These are phyloP conservation scores for Leccinum variabile DNA, from an alignment of 1,284 basidiomycete genomes.

Conservation along the genomic window DNA sequence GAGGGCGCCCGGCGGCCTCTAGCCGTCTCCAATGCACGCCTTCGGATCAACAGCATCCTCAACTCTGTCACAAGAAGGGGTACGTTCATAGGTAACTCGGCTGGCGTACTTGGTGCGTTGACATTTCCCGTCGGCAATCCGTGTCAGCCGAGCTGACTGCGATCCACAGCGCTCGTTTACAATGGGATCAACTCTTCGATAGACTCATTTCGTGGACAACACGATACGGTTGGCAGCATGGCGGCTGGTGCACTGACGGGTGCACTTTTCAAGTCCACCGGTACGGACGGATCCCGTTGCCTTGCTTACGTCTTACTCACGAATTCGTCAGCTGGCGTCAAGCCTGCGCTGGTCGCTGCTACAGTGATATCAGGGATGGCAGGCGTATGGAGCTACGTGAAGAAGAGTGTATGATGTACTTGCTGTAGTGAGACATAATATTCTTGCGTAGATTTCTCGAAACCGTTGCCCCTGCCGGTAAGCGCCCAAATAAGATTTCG, in stretches of 20 bases:
- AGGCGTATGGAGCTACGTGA: conserved; percentile 90
- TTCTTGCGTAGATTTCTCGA: conserved; percentile 37
- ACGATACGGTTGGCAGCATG: conserved; percentile 91
- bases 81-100: conserved; percentile 97
- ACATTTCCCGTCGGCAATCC: conserved; percentile 38
- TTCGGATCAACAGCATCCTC: conserved; percentile 95
- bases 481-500: conserved; percentile 43
- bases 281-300: conserved; percentile 50
- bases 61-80: conserved; percentile 97
- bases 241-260: conserved; percentile 91
- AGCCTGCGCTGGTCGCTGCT: conserved; percentile 86
- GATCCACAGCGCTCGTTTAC: conserved; percentile 82
- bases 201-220: conserved; percentile 85
- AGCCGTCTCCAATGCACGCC: conserved; percentile 78
- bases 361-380: conserved; percentile 86
- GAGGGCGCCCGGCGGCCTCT: conserved; percentile 89
- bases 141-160: conserved; percentile 24
- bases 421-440: conserved; percentile 53
- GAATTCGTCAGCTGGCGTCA: conserved; percentile 74
- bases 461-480: conserved; percentile 23
- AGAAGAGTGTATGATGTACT: conserved; percentile 66
- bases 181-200: conserved; percentile 95
- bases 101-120: conserved; percentile 89
- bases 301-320: conserved; percentile 39
- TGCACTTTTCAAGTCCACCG: conserved; percentile 90